Evolutionary conservation across 805 yeast species (phyloP), one percentile per base, ranked within the genome.

Genomic region (Yamadazyma olivae): DNA sequence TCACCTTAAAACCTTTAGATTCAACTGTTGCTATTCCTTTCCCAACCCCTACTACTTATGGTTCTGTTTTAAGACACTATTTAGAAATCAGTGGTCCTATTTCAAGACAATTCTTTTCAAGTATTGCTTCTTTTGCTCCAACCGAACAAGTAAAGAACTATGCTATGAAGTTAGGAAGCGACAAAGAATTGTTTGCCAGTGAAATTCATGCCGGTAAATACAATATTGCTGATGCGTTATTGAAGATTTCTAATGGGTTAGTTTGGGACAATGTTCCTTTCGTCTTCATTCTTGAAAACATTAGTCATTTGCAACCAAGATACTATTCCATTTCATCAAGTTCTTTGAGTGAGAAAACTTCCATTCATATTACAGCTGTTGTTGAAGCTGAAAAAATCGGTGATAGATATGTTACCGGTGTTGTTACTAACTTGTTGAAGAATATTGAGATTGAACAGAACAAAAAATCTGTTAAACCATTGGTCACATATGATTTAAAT

Each of bases 311-410:
- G 53, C 95, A 84, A 59, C 96, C 97, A 27, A 90, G 99, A 61
- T 91, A 88, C 67, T 91, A 91, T 64, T 91, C 98, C 16, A 91
- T 91, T 48, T 90, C 97, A 2, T 90, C 97, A 1, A 87, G 96
- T 4, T 81, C 95, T 1, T 60, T 78, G 35, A 72, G 79, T 38
- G 93, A 87, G 53, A 87, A 87, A 57, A 73, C 80, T 35, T 72
- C 74, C 14, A 74, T 90, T 40, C 88, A 87, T 48, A 71, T 90
- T 41, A 93, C 98, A 14, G 96, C 96, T 2, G 95, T 90, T 35
- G 96, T 91, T 28, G 98, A 93, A 67, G 75, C 80, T 32, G 74
- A 71, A 36, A 43, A 48, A 16, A 54, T 45, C 21, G 57, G 49
- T 17, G 59, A 47, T 17, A 42, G 49, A 40, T 32, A 48, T n/a